Percentiles rank a stretch among this genome's conserved stretches.
phyloP scores from a whole-genome alignment of 306 rosid species.

The Canavalia ensiformis region DNA sequence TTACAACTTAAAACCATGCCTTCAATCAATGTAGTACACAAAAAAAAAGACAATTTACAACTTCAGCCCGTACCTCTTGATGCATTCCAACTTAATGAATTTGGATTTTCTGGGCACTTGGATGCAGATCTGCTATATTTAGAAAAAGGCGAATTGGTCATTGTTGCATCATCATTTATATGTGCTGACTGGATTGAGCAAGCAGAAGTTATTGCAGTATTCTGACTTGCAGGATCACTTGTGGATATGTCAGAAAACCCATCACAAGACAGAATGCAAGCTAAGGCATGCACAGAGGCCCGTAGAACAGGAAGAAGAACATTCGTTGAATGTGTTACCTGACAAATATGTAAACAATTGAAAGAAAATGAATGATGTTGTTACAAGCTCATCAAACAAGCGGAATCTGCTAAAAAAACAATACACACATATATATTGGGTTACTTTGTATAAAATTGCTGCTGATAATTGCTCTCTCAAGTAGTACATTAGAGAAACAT shows the following conservation, averaged over 20 bases:
- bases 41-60: no score
- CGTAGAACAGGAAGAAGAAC: slow-evolving; percentile 66
- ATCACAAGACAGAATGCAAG: slow-evolving; percentile 66
- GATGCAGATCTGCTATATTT: slow-evolving; percentile 25
- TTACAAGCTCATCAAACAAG: not conserved
- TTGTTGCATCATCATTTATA: slow-evolving; percentile 11
- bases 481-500: slow-evolving; percentile 77
- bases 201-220: slow-evolving; percentile 19
- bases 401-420: slow-evolving; percentile 15
- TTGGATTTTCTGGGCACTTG: slow-evolving; percentile 18
- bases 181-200: slow-evolving; percentile 7
- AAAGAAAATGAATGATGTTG: not conserved
- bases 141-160: not conserved
- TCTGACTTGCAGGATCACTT: slow-evolving; percentile 7
- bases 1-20: not conserved
- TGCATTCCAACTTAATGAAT: not conserved
- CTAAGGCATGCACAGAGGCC: slow-evolving; percentile 61
- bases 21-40: not conserved
- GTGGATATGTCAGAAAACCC: slow-evolving; percentile 56
- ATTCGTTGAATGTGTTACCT: slow-evolving; percentile 65
- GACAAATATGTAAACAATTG: slow-evolving; percentile 15
- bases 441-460: slow-evolving; percentile 71
- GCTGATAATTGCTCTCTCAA: slow-evolving; percentile 79
- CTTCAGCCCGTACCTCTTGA: not conserved
- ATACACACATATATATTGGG: not conserved